Conservation (phyloP, 2,329 filamentous ascomycete genomes). For the Didymella pinodella region DNA sequence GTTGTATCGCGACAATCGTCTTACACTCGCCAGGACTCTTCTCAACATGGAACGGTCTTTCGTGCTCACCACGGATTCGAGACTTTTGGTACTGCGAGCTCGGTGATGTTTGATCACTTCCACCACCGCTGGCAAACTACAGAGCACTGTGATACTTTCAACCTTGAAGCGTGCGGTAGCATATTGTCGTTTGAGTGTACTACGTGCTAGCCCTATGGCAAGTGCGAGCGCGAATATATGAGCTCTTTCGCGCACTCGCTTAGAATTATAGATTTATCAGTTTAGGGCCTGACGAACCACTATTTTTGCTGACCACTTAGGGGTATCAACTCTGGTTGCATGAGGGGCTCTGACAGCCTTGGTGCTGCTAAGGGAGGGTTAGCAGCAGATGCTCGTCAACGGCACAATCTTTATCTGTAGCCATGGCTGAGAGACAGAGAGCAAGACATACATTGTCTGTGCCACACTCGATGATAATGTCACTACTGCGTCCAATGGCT, state of each 20-base stretch:
- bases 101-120: background rate
- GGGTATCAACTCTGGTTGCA: background rate
- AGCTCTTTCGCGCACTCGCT: slow-evolving; percentile 18
- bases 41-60: background rate
- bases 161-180: background rate
- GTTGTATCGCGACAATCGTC: background rate
- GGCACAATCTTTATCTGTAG: no score
- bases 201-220: slow-evolving; percentile 21
- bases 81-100: background rate
- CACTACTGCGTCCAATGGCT: no score
- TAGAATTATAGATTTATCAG: background rate
- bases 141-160: background rate
- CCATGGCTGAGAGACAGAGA: no score
- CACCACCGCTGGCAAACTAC: background rate
- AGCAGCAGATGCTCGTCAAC: no score
- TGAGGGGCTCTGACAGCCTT: background rate
- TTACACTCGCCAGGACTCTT: background rate
- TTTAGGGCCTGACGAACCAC: background rate
- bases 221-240: slow-evolving; percentile 22
- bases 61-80: background rate
- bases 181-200: slow-evolving; percentile 21
- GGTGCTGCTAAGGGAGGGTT: no score
- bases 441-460: no score
- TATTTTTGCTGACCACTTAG: background rate
- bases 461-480: no score